phyloP scores from a whole-genome alignment of 2,329 filamentous ascomycete species.

The Cercospora beticola region DNA sequence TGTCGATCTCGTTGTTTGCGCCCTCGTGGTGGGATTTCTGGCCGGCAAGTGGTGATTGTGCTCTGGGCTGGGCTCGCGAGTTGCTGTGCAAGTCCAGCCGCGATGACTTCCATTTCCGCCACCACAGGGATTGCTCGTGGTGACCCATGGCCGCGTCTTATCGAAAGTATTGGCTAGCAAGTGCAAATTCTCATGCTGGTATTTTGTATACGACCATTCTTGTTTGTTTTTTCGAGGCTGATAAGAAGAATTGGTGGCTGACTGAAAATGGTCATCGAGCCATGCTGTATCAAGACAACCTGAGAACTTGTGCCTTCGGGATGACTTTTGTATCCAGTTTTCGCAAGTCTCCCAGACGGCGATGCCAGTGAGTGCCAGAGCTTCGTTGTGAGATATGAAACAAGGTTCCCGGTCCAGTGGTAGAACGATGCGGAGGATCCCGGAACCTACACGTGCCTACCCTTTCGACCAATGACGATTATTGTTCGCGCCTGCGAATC shows the following conservation, averaged over 20 bases:
- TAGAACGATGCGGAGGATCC: neutral
- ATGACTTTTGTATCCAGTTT: neutral
- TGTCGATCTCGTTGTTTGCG: neutral
- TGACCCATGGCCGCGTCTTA: neutral
- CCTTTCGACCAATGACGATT: neutral
- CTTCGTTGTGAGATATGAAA: neutral
- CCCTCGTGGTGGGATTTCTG: neutral
- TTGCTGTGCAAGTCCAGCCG: neutral
- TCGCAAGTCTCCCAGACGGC: too few species aligned
- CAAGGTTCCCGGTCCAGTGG: neutral
- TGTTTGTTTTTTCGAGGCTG: neutral
- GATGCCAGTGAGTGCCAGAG: neutral
- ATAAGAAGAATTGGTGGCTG: neutral
- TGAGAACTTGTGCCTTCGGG: neutral
- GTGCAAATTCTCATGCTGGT: neutral
- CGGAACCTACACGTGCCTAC: neutral
- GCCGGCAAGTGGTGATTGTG: neutral
- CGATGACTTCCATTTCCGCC: constrained; percentile 5
- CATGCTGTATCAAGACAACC: neutral
- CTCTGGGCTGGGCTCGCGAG: neutral
- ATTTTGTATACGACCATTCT: neutral
- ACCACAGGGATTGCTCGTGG: constrained; percentile 10
- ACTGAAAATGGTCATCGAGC: neutral
- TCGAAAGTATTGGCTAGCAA: neutral
- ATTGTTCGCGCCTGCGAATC: neutral